These are phyloP conservation scores for Mariannaea sp. DNA, from an alignment of 2,329 filamentous ascomycete species.

Conservation along the genomic window DNA sequence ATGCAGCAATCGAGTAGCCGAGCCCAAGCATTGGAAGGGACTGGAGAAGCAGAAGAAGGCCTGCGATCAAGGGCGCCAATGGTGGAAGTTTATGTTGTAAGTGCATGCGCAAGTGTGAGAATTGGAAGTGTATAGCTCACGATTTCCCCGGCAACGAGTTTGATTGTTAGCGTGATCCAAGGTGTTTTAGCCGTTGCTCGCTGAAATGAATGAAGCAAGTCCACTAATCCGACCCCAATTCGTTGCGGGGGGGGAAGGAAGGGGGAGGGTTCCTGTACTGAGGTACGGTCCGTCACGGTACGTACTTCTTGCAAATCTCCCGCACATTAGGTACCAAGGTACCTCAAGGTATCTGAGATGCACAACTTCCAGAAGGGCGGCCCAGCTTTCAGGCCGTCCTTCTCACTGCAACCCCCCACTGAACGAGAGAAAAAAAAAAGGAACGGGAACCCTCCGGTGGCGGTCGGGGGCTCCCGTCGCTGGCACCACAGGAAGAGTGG, in stretches of 20 bases:
- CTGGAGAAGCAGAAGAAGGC: slow-evolving; percentile 9
- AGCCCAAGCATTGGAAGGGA: slow-evolving; percentile 18
- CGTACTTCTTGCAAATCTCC: too few relatives aligned
- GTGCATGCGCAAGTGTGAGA: slow-evolving; percentile 7
- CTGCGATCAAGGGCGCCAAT: background rate
- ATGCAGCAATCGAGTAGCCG: slow-evolving; percentile 24
- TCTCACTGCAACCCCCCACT: background rate
- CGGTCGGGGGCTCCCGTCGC: background rate
- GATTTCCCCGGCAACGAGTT: slow-evolving; percentile 25
- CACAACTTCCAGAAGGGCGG: background rate
- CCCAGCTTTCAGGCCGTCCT: background rate
- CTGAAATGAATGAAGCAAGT: too few relatives aligned
- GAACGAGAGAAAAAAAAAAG: too few relatives aligned
- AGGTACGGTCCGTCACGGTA: too few relatives aligned
- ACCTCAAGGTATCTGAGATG: background rate
- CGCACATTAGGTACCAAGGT: too few relatives aligned
- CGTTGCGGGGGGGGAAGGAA: too few relatives aligned
- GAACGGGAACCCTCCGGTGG: background rate
- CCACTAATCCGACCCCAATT: too few relatives aligned
- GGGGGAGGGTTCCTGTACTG: too few relatives aligned
- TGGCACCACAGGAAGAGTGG: background rate
- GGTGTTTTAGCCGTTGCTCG: too few relatives aligned
- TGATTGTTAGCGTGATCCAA: slow-evolving; percentile 1
- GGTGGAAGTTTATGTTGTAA: slow-evolving; percentile 17
- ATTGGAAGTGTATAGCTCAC: too few relatives aligned